Percentiles rank a stretch among this genome's conserved stretches.
phyloP scores from a whole-genome alignment of 768 basidiomycete species.

The Ramaria rubella region DNA sequence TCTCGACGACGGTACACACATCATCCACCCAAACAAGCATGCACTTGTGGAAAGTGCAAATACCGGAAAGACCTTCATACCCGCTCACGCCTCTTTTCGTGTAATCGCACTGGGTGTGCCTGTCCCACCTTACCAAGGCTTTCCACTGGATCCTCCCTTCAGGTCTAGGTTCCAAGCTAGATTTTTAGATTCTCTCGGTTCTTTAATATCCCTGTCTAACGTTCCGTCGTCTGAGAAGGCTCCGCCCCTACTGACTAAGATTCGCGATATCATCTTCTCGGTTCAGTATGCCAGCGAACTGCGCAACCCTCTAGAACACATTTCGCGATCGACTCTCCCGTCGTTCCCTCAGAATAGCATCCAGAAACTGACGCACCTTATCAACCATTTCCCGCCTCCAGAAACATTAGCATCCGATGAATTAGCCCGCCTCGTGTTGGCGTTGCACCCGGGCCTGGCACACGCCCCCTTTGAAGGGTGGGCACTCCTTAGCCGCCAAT shows the following conservation, averaged over 20 bases:
- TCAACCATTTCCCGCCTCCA: slow-evolving; percentile 45
- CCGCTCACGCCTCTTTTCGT: slow-evolving; percentile 61
- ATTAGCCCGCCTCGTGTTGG: slow-evolving; percentile 48
- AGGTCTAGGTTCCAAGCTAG: slow-evolving; percentile 64
- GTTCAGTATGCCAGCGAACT: slow-evolving; percentile 60
- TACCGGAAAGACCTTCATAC: slow-evolving; percentile 46
- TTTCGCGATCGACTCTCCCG: slow-evolving; percentile 47
- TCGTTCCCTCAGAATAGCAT: slow-evolving; percentile 63
- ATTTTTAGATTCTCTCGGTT: slow-evolving; percentile 53
- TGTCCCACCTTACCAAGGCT: slow-evolving; percentile 61
- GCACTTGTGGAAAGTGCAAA: slow-evolving; percentile 31
- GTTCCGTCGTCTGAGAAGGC: slow-evolving; percentile 8
- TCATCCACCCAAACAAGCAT: slow-evolving; percentile 57
- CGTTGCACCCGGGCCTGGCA: slow-evolving; percentile 52
- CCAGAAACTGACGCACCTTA: slow-evolving; percentile 40
- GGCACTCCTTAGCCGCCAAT: slow-evolving; percentile 52
- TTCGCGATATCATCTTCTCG: slow-evolving; percentile 52
- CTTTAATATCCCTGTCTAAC: slow-evolving; percentile 4
- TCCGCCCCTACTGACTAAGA: slow-evolving; percentile 31
- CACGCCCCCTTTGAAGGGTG: slow-evolving; percentile 55
- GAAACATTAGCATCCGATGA: slow-evolving; percentile 36
- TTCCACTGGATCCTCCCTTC: slow-evolving; percentile 48
- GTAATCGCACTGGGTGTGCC: slow-evolving; percentile 66
- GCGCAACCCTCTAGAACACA: slow-evolving; percentile 43
- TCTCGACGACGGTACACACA: slow-evolving; percentile 63